A percentile compares a stretch with the other conserved stretches of the same genome.
Evolutionary conservation across 1,139 yeast genomes (phyloP).

Genomic region (Pneumocystis sp.): DNA sequence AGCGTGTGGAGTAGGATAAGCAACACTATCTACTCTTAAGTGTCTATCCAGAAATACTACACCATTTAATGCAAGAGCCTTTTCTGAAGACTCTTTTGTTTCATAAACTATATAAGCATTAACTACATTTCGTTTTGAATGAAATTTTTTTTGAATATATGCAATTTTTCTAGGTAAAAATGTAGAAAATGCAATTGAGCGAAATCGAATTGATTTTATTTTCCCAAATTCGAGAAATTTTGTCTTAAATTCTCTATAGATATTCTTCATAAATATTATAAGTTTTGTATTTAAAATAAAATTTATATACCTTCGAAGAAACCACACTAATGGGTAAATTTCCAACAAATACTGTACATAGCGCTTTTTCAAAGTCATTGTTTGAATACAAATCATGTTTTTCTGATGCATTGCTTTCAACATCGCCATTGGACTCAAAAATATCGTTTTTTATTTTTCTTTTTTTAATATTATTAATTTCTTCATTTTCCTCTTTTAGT

Average conservation of each 20-base stretch:
- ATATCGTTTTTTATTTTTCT: background rate
- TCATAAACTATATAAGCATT: slow-evolving; percentile 80
- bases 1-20: slow-evolving; percentile 73
- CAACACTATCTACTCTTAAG: slow-evolving; percentile 76
- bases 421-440: background rate
- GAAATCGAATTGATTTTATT: slow-evolving; percentile 64
- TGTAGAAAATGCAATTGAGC: slow-evolving; percentile 84
- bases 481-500: background rate
- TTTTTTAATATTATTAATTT: background rate
- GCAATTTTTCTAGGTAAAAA: slow-evolving; percentile 87
- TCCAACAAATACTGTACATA: slow-evolving; percentile 78
- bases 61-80: slow-evolving; percentile 48
- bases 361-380: slow-evolving; percentile 43
- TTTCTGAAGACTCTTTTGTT: slow-evolving; percentile 37
- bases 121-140: slow-evolving; percentile 60
- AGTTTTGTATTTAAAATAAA: slow-evolving; percentile 25
- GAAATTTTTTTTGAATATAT: slow-evolving; percentile 64
- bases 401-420: background rate
- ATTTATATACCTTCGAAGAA: slow-evolving; percentile 45
- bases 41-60: slow-evolving; percentile 55
- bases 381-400: background rate
- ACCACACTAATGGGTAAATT: slow-evolving; percentile 58
- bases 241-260: slow-evolving; percentile 12
- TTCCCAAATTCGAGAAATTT: slow-evolving; percentile 34
- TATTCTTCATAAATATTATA: background rate